Base-by-base conservation (phyloP, 768 basidiomycete species). In the Gloeophyllum trabeum region DNA sequence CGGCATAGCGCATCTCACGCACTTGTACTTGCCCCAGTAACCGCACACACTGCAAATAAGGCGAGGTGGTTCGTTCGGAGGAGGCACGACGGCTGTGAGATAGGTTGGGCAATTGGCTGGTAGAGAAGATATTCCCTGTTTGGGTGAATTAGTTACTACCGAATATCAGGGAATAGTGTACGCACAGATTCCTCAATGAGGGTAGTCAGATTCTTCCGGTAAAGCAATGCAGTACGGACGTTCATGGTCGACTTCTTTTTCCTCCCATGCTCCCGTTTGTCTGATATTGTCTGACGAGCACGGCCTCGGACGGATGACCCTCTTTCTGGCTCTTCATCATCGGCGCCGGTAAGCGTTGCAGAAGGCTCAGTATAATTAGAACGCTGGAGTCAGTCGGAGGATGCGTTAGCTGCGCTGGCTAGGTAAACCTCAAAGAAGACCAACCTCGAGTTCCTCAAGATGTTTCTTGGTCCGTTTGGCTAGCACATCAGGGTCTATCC, bases 1-100 rank as follows among this genome's bases (percentile, higher is more conserved):
- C 2, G 79, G 66, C 68, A 87, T 67, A 0, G 77, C 76, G 60
- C 89, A 91, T 50, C 73, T 75, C 46, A 71, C 73, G 62, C 89
- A 92, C 43, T 73, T 79, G 55, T 92, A 91, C 3, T 66, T 65
- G 4, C 84, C 87, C 73, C 75, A 83, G 57, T 85, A 90, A 2
- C 89, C 86, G 50, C 89, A 91, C 20, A 90, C 82, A n/a, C 85
- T 77, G 54, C 89, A 92, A 12, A 91, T 54, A 48, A 76, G 61
- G 32, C 85, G 76, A 5, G 80, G 72, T 4, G 88, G 85, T 44
- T 79, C 73, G 1, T 56, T 58, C 0, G 84, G 63, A 1, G 76
- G 67, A 2, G 79, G 73, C 1, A 79, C 71, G 23, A 60, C 65
- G 12, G 81, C 82, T 16, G 79, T 85, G 45, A 90, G 57, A 64